Evolutionary conservation across 2,329 filamentous ascomycete genomes (phyloP).

Genomic region (Phialemonium atrogriseum): DNA sequence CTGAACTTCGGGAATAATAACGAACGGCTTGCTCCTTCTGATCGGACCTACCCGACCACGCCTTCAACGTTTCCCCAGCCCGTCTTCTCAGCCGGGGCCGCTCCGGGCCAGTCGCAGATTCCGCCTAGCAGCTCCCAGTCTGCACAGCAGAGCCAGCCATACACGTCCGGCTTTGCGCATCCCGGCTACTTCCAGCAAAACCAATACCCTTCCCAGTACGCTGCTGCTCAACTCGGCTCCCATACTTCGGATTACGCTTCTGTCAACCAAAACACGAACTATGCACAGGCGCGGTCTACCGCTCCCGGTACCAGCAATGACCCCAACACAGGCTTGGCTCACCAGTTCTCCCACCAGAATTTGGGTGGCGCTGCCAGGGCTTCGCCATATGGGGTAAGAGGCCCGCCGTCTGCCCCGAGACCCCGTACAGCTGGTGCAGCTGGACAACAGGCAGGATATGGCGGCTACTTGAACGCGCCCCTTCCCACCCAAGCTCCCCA

Average conservation of each 20-base stretch:
- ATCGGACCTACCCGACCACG: slow-evolving; percentile 73
- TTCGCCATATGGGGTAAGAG: slow-evolving; percentile 61
- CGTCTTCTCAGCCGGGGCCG: slow-evolving; percentile 47
- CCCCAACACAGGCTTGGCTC: slow-evolving; percentile 81
- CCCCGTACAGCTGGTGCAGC: slow-evolving; percentile 75
- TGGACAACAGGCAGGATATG: slow-evolving; percentile 54
- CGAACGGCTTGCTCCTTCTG: slow-evolving; percentile 54
- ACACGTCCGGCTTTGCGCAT: slow-evolving; percentile 34
- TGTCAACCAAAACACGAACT: slow-evolving; percentile 20
- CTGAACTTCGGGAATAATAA: slow-evolving; percentile 61
- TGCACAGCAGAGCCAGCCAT: slow-evolving; percentile 34
- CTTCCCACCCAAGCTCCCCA: slow-evolving; percentile 51
- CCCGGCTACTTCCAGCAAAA: slow-evolving; percentile 55
- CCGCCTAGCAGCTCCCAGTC: slow-evolving; percentile 37
- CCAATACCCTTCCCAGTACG: slow-evolving; percentile 40
- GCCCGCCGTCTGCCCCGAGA: slow-evolving; percentile 62
- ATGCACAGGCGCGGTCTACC: slow-evolving; percentile 41
- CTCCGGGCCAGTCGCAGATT: slow-evolving; percentile 25
- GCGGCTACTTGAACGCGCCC: slow-evolving; percentile 59
- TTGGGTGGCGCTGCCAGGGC: slow-evolving; percentile 65
- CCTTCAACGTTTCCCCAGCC: slow-evolving; percentile 96
- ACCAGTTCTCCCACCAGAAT: slow-evolving; percentile 97
- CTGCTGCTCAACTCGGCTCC: slow-evolving; percentile 16
- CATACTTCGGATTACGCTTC: slow-evolving; percentile 30
- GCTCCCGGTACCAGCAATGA: slow-evolving; percentile 61